Evolutionary conservation across 768 basidiomycete genomes (phyloP).

Genomic region (Termitomyces sp.): DNA sequence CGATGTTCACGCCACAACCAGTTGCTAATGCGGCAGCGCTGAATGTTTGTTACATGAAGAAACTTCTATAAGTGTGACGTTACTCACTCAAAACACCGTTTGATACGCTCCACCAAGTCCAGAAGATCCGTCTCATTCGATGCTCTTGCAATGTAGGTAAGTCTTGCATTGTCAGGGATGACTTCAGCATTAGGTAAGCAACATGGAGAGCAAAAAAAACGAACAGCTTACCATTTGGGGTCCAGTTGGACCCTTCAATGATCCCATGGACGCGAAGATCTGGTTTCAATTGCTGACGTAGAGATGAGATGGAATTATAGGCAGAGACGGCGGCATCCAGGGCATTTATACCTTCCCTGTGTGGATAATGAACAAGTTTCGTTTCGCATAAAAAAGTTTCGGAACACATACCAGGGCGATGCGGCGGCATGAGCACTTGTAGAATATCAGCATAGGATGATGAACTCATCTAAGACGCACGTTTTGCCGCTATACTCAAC

Average conservation of each 20-base stretch:
- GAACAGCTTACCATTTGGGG: slow-evolving; percentile 56
- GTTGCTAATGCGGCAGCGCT: slow-evolving; percentile 69
- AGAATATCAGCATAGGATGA: slow-evolving; percentile 6
- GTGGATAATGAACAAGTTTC: slow-evolving; percentile 2
- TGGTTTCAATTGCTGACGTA: slow-evolving; percentile 86
- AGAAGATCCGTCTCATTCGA: slow-evolving; percentile 53
- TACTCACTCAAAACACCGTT: slow-evolving; percentile 66
- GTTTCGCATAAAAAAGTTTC: neutral
- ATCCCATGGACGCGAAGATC: slow-evolving; percentile 76
- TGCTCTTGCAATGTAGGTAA: slow-evolving; percentile 70
- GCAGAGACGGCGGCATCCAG: slow-evolving; percentile 86
- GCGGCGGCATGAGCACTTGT: slow-evolving; percentile 72
- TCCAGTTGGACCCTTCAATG: slow-evolving; percentile 62
- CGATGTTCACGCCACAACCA: slow-evolving; percentile 44
- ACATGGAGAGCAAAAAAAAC: neutral
- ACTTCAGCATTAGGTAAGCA: slow-evolving; percentile 34
- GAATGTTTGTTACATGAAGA: slow-evolving; percentile 8
- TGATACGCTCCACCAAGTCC: slow-evolving; percentile 50
- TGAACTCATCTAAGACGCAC: slow-evolving; percentile 31
- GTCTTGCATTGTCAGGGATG: slow-evolving; percentile 76
- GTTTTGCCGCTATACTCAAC: slow-evolving; percentile 73
- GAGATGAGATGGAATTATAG: slow-evolving; percentile 69
- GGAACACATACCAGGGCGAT: slow-evolving; percentile 54
- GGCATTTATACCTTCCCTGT: slow-evolving; percentile 77
- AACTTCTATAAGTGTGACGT: neutral